Base-by-base conservation (phyloP, 306 rosid genomes). In the Rosa chinensis region DNA sequence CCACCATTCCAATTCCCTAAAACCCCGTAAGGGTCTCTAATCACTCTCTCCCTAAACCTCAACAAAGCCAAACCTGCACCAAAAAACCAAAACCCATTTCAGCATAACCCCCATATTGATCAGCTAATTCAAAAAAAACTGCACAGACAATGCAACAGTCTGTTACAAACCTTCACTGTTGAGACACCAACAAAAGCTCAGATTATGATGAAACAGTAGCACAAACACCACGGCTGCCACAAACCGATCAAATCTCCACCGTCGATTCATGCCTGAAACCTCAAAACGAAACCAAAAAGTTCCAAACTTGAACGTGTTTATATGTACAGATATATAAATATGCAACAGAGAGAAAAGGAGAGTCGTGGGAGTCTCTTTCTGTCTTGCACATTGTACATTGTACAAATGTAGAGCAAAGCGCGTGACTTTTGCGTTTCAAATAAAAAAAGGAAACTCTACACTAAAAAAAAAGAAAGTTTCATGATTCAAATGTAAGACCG, bases 61-160 rank as follows among this genome's bases (percentile, higher is more conserved):
- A 86, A 48, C 87, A 90, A 78, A 17, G 88, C 88, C 74, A 86
- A 48, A 76, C 92, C 98, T 94, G 88, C 85, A 76, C 63, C 86
- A 81, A 88, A 84, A 84, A 71, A 5, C 39, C 70, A 81, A 62
- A 14, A 62, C 10, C 52, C 59, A 61, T n/a, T 58, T 62, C 43
- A 52, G 48, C 56, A 25, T 70, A 73, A 66, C 9, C 28, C 7
- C 56, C 37, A 42, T 56, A 48, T 23, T 5, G 28, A 14, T 8
- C 42, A 70, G 42, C 42, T 6, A 11, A 10, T 35, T 43, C 3
- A 42, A 18, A 56, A 56, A 37, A 73, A 32, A 32, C 37, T 39
- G 76, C 53, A 73, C 12, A 68, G 72, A 66, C 35, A 59, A 59
- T 66, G 72, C 77, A 72, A 69, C 76, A 70, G 44, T 37, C 47